Evolutionary conservation across 2,329 filamentous ascomycete species (phyloP).

Genomic region (Fusarium luffae): DNA sequence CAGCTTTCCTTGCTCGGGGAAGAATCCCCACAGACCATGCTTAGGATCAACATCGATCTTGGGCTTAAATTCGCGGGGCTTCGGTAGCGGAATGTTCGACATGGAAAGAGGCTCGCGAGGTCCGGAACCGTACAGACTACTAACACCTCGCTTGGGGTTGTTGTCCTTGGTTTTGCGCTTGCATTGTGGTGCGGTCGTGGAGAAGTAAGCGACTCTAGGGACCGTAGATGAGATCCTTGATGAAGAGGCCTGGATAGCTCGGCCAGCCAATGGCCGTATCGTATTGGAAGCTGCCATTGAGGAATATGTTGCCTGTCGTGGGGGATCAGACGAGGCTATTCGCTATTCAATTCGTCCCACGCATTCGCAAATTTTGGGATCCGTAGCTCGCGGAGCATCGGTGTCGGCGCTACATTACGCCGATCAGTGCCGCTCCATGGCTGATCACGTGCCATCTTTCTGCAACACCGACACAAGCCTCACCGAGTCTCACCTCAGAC

Average conservation of each 20-base stretch:
- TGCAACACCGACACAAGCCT: not conserved
- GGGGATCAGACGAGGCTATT: slow-evolving; percentile 34
- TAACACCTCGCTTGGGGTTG: slow-evolving; percentile 84
- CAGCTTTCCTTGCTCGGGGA: slow-evolving; percentile 75
- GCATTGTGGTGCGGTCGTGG: slow-evolving; percentile 64
- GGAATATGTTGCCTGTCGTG: slow-evolving; percentile 32
- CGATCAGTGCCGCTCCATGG: not conserved
- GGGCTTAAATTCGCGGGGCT: slow-evolving; percentile 71
- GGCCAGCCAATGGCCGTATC: slow-evolving; percentile 45
- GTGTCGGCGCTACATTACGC: slow-evolving; percentile 28
- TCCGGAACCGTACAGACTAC: slow-evolving; percentile 81
- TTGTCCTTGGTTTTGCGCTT: slow-evolving; percentile 72
- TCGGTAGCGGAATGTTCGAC: slow-evolving; percentile 76
- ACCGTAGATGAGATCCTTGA: slow-evolving; percentile 16
- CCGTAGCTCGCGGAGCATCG: slow-evolving; percentile 16
- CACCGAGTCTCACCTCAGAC: slow-evolving; percentile 20
- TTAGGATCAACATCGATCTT: slow-evolving; percentile 71
- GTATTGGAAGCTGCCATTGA: slow-evolving; percentile 48
- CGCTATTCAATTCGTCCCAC: slow-evolving; percentile 32
- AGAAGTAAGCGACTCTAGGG: slow-evolving; percentile 54
- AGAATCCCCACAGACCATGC: slow-evolving; percentile 95
- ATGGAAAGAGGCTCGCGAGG: slow-evolving; percentile 79
- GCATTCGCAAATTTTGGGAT: slow-evolving; percentile 41
- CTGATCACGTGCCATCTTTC: slow-evolving; percentile 8
- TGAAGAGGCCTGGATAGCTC: slow-evolving; percentile 36